These are phyloP conservation scores for Cyclostephanos tholiformis DNA, from an alignment of 108 stramenopile genomes.

Conservation along the genomic window DNA sequence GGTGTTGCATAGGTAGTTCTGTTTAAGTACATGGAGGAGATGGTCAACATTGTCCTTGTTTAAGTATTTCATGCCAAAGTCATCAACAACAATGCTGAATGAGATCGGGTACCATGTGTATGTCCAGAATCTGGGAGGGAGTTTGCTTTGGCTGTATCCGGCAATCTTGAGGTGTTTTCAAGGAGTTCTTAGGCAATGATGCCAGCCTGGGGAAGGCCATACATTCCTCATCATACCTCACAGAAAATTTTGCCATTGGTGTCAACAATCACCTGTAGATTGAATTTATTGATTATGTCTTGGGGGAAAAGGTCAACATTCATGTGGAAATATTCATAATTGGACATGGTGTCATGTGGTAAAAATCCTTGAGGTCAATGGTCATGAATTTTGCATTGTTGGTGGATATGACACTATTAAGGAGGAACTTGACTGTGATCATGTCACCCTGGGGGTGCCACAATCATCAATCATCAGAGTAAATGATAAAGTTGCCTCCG, in stretches of 20 bases:
- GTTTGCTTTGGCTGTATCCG: constrained; percentile 15
- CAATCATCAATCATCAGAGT: constrained; percentile 13
- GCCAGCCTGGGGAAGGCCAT: constrained; percentile 39
- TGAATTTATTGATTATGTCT: constrained; percentile 46
- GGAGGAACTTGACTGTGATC: constrained; percentile 20
- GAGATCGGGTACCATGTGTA: neutral
- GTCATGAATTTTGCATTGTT: constrained; percentile 31
- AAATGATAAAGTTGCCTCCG: constrained; percentile 42
- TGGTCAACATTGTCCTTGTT: constrained; percentile 2
- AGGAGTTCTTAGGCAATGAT: constrained; percentile 47
- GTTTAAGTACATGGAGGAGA: too few relatives aligned
- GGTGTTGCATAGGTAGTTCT: too few relatives aligned
- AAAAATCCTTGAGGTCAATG: constrained; percentile 47
- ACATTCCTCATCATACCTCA: constrained; percentile 46
- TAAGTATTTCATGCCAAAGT: constrained; percentile 15
- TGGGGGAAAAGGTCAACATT: constrained; percentile 21
- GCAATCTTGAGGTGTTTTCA: constrained; percentile 10
- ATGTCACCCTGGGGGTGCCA: constrained; percentile 38
- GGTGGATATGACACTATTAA: constrained; percentile 25
- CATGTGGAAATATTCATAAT: constrained; percentile 33
- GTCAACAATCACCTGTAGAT: constrained; percentile 14
- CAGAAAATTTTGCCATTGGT: constrained; percentile 18
- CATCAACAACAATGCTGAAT: constrained; percentile 11
- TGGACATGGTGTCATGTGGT: constrained; percentile 40
- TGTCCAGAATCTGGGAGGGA: constrained; percentile 21